Evolutionary conservation across 139 green algal genomes (phyloP).

Genomic region (Limnomonas spitsbergensis): DNA sequence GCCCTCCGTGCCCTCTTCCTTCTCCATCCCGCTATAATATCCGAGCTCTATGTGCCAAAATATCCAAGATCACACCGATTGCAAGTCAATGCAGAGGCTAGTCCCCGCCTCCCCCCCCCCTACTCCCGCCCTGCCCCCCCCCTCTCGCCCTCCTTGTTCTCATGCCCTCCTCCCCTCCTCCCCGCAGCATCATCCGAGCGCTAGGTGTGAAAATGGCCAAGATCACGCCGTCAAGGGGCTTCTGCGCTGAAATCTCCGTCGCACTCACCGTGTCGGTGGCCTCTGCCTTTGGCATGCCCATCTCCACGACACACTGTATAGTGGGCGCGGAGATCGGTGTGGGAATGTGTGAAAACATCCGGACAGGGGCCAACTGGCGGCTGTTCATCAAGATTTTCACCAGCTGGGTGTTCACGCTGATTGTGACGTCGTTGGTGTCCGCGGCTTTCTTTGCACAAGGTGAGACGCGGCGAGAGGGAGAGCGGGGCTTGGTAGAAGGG

Average conservation of each 20-base stretch:
- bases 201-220: conserved; percentile 32
- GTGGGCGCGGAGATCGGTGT: conserved; percentile 36
- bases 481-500: too few species aligned
- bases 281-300: conserved; percentile 40
- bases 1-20: too few species aligned
- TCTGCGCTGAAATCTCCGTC: conserved; percentile 60
- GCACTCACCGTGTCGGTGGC: conserved; percentile 51
- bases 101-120: too few species aligned
- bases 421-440: neutral
- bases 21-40: too few species aligned
- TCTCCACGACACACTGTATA: conserved; percentile 56
- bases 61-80: too few species aligned
- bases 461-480: too few species aligned
- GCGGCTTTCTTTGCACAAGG: neutral
- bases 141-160: too few species aligned
- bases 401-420: conserved; percentile 33
- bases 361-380: conserved; percentile 21
- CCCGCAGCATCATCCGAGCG: conserved; percentile 41
- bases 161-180: too few species aligned
- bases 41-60: too few species aligned
- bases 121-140: too few species aligned
- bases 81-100: too few species aligned
- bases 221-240: conserved; percentile 61
- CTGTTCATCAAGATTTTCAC: conserved; percentile 26
- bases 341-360: conserved; percentile 17